Percentiles rank a stretch among this genome's conserved stretches.
Conservation (phyloP, 306 rosid genomes). For the Pueraria montana region DNA sequence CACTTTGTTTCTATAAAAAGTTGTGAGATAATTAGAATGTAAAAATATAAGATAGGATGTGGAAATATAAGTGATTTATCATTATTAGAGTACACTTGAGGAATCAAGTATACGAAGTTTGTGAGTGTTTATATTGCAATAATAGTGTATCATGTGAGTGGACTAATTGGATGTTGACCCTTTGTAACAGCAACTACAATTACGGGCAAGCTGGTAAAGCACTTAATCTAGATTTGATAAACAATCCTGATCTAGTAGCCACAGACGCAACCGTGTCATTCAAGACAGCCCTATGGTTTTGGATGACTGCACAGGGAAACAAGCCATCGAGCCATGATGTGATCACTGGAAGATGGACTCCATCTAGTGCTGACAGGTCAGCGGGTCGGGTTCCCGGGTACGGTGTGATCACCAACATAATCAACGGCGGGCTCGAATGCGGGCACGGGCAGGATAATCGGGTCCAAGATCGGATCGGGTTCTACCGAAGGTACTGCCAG, state of each 20-base stretch:
- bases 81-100: neutral
- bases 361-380: constrained; percentile 52
- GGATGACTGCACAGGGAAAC: constrained; percentile 77
- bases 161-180: neutral
- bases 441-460: constrained; percentile 38
- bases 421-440: constrained; percentile 50
- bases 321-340: constrained; percentile 83
- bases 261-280: constrained; percentile 59
- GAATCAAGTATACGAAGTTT: neutral
- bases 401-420: constrained; percentile 57
- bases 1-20: too few relatives aligned
- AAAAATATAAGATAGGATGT: neutral
- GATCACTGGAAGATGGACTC: constrained; percentile 62
- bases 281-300: constrained; percentile 80
- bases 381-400: constrained; percentile 53
- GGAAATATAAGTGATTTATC: too few relatives aligned
- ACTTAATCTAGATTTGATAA: constrained; percentile 47
- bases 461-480: constrained; percentile 47
- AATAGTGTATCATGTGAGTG: neutral
- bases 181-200: constrained; percentile 66
- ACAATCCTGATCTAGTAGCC: constrained; percentile 67
- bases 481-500: constrained; percentile 49
- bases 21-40: too few relatives aligned
- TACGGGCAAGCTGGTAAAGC: constrained; percentile 66
- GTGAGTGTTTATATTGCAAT: neutral